phyloP scores from a whole-genome alignment of 345 rosid genomes.

The Eucalyptus globulus region DNA sequence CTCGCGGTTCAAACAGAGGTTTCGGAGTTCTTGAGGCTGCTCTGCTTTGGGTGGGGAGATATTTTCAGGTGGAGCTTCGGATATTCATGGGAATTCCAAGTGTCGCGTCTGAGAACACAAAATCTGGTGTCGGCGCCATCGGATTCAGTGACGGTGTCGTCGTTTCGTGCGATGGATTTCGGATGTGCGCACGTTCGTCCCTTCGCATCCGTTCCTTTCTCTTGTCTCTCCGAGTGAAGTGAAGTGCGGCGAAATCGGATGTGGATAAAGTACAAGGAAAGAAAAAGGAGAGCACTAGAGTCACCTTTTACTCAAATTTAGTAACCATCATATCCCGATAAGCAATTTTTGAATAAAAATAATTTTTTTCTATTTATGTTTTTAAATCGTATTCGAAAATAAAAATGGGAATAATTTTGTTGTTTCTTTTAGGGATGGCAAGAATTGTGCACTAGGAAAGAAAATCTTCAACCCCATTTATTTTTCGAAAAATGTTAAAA shows the following conservation, averaged over 20 bases:
- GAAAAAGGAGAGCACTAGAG: not conserved
- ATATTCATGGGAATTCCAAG: not conserved
- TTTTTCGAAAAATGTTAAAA: too few relatives aligned
- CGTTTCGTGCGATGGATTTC: not conserved
- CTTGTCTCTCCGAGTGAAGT: not conserved
- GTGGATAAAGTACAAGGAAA: not conserved
- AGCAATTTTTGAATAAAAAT: too few relatives aligned
- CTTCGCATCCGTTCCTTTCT: not conserved
- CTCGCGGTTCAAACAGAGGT: not conserved
- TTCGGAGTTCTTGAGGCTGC: not conserved
- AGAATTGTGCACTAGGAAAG: too few relatives aligned
- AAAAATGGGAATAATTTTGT: too few relatives aligned
- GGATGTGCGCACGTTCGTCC: not conserved
- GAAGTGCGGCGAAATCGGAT: too few relatives aligned
- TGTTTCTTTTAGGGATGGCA: too few relatives aligned
- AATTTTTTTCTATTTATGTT: too few relatives aligned
- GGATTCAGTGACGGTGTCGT: not conserved
- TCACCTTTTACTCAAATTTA: too few relatives aligned
- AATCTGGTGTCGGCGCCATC: not conserved
- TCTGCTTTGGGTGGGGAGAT: not conserved
- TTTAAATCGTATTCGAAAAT: too few relatives aligned
- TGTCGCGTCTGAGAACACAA: not conserved
- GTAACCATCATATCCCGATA: too few relatives aligned
- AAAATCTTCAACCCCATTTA: too few relatives aligned
- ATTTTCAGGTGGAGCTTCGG: not conserved